Conservation (phyloP, 2,329 filamentous ascomycete genomes). For the Lachnellula cervina region DNA sequence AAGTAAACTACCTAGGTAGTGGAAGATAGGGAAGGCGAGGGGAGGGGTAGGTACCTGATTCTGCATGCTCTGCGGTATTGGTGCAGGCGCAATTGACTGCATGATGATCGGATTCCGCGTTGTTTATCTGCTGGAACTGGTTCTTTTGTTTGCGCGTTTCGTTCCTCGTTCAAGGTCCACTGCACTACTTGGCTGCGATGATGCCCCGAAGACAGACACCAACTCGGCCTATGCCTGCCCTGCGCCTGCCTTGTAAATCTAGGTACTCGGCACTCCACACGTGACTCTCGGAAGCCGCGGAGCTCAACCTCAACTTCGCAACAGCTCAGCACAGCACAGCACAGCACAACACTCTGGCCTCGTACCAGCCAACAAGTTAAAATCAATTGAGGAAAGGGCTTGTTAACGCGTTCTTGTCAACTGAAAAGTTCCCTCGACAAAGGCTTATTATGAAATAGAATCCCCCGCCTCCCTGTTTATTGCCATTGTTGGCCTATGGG, state of each 20-base stretch:
- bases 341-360: too few relatives aligned
- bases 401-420: too few relatives aligned
- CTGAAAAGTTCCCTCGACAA: not conserved
- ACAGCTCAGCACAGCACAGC: too few relatives aligned
- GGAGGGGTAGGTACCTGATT: conserved; percentile 22
- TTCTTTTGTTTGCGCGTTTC: not conserved
- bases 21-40: not conserved
- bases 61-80: conserved; percentile 25
- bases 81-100: conserved; percentile 31
- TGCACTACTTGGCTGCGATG: not conserved
- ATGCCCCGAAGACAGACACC: not conserved
- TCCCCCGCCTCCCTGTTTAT: not conserved
- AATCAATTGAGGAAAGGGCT: too few relatives aligned
- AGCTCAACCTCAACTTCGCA: too few relatives aligned
- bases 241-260: too few relatives aligned
- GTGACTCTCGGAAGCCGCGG: too few relatives aligned
- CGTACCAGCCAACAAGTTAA: too few relatives aligned
- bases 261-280: too few relatives aligned
- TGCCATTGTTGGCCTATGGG: not conserved
- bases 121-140: not conserved
- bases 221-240: too few relatives aligned
- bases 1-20: not conserved
- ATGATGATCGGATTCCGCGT: conserved; percentile 11
- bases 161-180: not conserved
- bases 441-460: not conserved